phyloP scores from a whole-genome alignment of 345 rosid genomes.

The Arabidopsis suecica region DNA sequence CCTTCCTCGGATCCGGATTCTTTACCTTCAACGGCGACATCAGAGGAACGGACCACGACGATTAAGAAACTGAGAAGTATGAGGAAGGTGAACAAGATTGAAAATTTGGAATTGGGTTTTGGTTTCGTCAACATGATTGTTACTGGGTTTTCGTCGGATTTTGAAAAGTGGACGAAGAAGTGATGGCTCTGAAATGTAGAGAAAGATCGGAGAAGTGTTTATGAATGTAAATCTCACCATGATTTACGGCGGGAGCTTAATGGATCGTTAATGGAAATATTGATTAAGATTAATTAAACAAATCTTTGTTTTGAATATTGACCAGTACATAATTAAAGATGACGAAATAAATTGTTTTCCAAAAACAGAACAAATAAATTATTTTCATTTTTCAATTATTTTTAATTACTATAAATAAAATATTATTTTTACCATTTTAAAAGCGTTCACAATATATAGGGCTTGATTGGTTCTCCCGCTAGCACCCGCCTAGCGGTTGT shows the following conservation, averaged over 20 bases:
- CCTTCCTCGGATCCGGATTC: slow-evolving; percentile 40
- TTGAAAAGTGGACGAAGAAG: slow-evolving; percentile 24
- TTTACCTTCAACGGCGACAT: slow-evolving; percentile 34
- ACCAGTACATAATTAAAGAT: background rate
- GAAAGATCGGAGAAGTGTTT: slow-evolving; percentile 12
- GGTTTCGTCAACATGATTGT: slow-evolving; percentile 19
- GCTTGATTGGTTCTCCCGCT: too few relatives aligned
- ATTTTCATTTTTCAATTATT: too few relatives aligned
- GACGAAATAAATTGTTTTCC: background rate
- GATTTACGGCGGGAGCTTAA: slow-evolving; percentile 30
- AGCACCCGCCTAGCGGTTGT: too few relatives aligned
- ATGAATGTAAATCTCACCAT: slow-evolving; percentile 24
- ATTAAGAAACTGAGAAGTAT: slow-evolving; percentile 47
- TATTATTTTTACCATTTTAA: too few relatives aligned
- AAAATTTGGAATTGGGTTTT: slow-evolving; percentile 57
- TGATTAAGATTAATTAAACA: slow-evolving; percentile 28
- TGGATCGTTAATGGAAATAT: background rate
- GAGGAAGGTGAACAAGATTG: slow-evolving; percentile 47
- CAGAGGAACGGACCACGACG: slow-evolving; percentile 45
- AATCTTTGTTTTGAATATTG: background rate
- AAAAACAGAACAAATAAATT: background rate
- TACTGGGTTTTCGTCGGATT: slow-evolving; percentile 18
- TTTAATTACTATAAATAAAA: too few relatives aligned
- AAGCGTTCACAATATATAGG: too few relatives aligned
- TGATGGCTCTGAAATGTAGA: slow-evolving; percentile 2